Evolutionary conservation across 352 stramenopile species (phyloP).

Genomic region (Paralagenidium karlingii): DNA sequence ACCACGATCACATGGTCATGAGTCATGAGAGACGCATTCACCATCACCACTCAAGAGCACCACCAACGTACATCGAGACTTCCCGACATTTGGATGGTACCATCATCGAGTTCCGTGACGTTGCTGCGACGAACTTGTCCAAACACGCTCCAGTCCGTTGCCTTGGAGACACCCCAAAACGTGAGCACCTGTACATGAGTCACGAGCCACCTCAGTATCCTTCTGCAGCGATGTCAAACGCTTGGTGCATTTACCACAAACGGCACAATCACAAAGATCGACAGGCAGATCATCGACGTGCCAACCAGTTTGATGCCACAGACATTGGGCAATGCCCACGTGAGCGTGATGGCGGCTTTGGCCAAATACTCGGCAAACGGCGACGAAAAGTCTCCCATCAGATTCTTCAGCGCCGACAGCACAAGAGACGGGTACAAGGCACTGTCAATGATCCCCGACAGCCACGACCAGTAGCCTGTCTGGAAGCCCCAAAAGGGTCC

Average conservation of each 20-base stretch:
- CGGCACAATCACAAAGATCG: constrained; percentile 78
- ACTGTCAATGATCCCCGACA: constrained; percentile 88
- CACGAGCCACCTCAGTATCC: too few species aligned
- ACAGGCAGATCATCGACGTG: constrained; percentile 57
- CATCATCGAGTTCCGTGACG: constrained; percentile 13
- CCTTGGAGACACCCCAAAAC: constrained; percentile 16
- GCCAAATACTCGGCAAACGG: constrained; percentile 20
- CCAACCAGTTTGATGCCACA: constrained; percentile 73
- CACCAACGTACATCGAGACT: too few species aligned
- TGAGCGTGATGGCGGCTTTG: constrained; percentile 23
- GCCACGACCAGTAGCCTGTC: constrained; percentile 73
- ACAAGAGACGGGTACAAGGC: constrained; percentile 84
- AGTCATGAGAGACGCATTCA: too few species aligned
- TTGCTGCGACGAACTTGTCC: constrained; percentile 20
- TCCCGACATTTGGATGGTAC: constrained; percentile 24
- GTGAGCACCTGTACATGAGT: too few species aligned
- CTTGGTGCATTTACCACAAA: too few species aligned
- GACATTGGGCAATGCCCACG: constrained; percentile 24
- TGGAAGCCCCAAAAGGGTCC: constrained; percentile 79
- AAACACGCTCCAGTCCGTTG: constrained; percentile 18
- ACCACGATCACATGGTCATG: too few species aligned
- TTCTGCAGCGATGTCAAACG: too few species aligned
- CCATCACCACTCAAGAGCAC: too few species aligned
- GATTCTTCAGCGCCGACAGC: constrained; percentile 23
- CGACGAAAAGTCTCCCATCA: constrained; percentile 15